Percentiles rank a stretch among this genome's conserved stretches.
These are phyloP conservation scores for Chondrostereum purpureum DNA, from an alignment of 1,284 basidiomycete genomes.

Conservation along the genomic window DNA sequence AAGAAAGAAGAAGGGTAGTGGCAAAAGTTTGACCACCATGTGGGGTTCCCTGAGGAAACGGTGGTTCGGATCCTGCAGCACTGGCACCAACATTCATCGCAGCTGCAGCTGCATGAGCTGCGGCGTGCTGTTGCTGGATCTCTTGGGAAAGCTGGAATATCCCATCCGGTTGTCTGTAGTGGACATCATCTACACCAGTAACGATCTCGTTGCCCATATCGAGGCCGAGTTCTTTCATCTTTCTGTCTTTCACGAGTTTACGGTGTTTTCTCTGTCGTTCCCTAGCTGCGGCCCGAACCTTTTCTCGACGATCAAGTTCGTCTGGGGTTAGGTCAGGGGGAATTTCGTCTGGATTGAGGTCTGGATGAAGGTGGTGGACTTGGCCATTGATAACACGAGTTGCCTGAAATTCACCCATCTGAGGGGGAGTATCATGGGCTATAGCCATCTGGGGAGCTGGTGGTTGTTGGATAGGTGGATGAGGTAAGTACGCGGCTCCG, in stretches of 20 bases:
- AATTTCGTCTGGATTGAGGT: constrained; percentile 17
- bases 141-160: constrained; percentile 20
- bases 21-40: constrained; percentile 66
- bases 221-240: constrained; percentile 69
- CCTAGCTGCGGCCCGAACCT: constrained; percentile 63
- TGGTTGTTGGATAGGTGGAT: constrained; percentile 16
- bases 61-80: constrained; percentile 29
- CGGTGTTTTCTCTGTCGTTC: constrained; percentile 77
- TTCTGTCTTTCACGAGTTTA: constrained; percentile 64
- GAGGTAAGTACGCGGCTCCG: constrained; percentile 28
- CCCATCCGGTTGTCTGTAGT: constrained; percentile 39
- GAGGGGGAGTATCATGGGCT: constrained; percentile 15
- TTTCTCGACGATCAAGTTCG: constrained; percentile 57
- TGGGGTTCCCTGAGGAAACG: constrained; percentile 39
- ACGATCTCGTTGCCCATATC: constrained; percentile 68
- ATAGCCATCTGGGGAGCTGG: constrained; percentile 16
- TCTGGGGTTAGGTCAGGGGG: constrained; percentile 48
- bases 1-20: constrained; percentile 61
- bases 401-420: constrained; percentile 12
- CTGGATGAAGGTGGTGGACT: constrained; percentile 21
- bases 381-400: constrained; percentile 14
- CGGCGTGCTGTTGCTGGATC: constrained; percentile 15
- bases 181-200: constrained; percentile 38
- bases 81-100: constrained; percentile 1
- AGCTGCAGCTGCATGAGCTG: background rate